Evolutionary conservation across 352 stramenopile species (phyloP), one percentile per base, ranked within the genome.

Genomic region (Phytophthora lateralis): DNA sequence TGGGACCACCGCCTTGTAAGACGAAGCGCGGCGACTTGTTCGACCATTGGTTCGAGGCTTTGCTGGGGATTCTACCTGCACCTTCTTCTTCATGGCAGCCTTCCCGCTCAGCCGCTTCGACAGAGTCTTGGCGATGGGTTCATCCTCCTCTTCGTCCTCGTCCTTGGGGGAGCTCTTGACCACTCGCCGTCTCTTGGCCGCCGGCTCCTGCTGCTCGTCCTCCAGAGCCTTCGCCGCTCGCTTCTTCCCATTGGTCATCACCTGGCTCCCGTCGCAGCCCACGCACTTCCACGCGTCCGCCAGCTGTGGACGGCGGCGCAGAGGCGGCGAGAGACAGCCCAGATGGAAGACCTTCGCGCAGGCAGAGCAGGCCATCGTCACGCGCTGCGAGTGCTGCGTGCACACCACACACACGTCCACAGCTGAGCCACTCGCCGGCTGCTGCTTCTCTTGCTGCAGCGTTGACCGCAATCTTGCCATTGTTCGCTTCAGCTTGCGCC

Each of bases 311-410:
- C 78, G 76, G 1, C 80, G 79, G 42, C 71, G 73, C 37, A 89
- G 60, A 35, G 75, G 70, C 45, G 84, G 84, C 21, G 51, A 49
- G n/a, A 80, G 66, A 59, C 84, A 93, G 11, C 63, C 34, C 60
- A 93, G 54, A 34, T 93, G 84, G 61, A 78, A 89, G 11, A 58
- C 34, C 24, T 63, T 58, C 3, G 55, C 26, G 52, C 84, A 93
- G 14, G 14, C 21, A 1, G 61, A 56, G 52, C 84, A 93, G 15
- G 30, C 50, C 17, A 93, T 57, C 12, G 71, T 66, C 53, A 88
- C 76, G 37, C 76, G 76, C 32, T 74, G 49, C 57, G 70, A 75
- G 30, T 59, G 50, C n/a, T 67, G 42, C 6, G 35, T 24, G 51
- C 84, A 93, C 10, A 78, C 75, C 0, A 41, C 55, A 17, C 84